Evolutionary conservation across 352 stramenopile genomes (phyloP).

Genomic region (Phytophthora litchii): DNA sequence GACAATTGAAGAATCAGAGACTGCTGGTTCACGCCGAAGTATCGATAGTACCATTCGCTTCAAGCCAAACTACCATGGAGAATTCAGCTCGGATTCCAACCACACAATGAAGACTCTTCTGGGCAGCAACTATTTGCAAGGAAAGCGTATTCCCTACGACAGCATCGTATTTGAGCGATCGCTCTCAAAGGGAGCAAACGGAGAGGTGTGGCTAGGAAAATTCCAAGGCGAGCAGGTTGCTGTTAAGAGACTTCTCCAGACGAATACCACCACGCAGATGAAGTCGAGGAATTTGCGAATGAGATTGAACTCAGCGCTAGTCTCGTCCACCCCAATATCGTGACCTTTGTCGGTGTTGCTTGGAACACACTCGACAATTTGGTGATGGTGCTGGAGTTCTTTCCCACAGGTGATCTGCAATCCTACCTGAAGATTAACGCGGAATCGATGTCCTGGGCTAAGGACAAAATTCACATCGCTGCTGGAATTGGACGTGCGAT

Average conservation of each 20-base stretch:
- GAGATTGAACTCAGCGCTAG: slow-evolving; percentile 41
- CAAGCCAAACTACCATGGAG: neutral
- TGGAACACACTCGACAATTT: slow-evolving; percentile 50
- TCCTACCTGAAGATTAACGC: slow-evolving; percentile 28
- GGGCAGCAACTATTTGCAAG: neutral
- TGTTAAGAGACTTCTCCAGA: slow-evolving; percentile 43
- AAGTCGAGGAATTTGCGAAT: slow-evolving; percentile 33
- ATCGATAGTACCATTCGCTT: slow-evolving; percentile 2
- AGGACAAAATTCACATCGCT: slow-evolving; percentile 36
- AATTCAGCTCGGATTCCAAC: slow-evolving; percentile 4
- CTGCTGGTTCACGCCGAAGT: neutral
- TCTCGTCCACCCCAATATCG: slow-evolving; percentile 37
- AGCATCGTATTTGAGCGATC: slow-evolving; percentile 25
- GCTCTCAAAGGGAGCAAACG: slow-evolving; percentile 40
- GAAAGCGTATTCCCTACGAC: slow-evolving; percentile 25
- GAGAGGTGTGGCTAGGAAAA: slow-evolving; percentile 49
- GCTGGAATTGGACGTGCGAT: slow-evolving; percentile 36
- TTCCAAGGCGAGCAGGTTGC: slow-evolving; percentile 34
- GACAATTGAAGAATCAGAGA: slow-evolving; percentile 1
- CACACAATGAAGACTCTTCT: slow-evolving; percentile 6
- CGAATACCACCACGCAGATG: slow-evolving; percentile 23
- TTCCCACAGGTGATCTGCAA: slow-evolving; percentile 41
- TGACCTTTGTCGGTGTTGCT: slow-evolving; percentile 40
- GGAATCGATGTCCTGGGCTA: slow-evolving; percentile 20
- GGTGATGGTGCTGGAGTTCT: slow-evolving; percentile 45